Percentiles rank a stretch among this genome's conserved stretches.
Evolutionary conservation across 2,329 filamentous ascomycete genomes (phyloP).

Genomic region (Thielaviopsis populi): DNA sequence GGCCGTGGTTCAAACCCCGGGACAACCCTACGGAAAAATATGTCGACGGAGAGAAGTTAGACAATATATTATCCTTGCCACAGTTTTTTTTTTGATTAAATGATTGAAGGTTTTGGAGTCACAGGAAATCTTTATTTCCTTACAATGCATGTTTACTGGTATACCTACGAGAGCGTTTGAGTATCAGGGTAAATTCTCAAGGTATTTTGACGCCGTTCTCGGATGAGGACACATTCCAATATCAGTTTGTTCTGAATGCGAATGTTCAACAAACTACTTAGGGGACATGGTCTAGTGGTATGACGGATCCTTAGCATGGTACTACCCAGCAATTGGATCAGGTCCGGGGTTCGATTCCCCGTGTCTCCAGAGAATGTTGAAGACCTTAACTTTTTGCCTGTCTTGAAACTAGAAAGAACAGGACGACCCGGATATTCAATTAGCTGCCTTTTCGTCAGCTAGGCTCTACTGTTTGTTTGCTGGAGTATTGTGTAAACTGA

Average conservation of each 20-base stretch:
- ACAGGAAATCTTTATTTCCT: no score
- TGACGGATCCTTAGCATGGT: constrained; percentile 4
- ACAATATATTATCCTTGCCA: neutral
- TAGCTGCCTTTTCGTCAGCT: no score
- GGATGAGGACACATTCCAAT: neutral
- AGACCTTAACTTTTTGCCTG: neutral
- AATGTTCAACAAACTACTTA: neutral
- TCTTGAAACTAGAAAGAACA: neutral
- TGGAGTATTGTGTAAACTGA: neutral
- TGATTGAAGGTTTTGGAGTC: no score
- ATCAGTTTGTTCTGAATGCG: neutral
- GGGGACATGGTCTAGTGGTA: constrained; percentile 6
- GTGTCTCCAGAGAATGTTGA: constrained; percentile 13
- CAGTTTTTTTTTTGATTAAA: no score
- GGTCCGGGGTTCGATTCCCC: constrained; percentile 18
- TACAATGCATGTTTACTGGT: no score
- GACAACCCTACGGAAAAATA: neutral
- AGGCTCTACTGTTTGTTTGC: neutral
- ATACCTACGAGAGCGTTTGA: no score
- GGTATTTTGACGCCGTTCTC: no score
- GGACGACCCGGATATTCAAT: no score
- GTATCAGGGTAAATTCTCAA: no score
- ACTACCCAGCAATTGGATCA: constrained; percentile 11
- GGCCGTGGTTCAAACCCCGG: neutral
- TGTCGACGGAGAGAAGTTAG: neutral